Evolutionary conservation across 345 rosid species (phyloP).

Genomic region (Nasturtium officinale): DNA sequence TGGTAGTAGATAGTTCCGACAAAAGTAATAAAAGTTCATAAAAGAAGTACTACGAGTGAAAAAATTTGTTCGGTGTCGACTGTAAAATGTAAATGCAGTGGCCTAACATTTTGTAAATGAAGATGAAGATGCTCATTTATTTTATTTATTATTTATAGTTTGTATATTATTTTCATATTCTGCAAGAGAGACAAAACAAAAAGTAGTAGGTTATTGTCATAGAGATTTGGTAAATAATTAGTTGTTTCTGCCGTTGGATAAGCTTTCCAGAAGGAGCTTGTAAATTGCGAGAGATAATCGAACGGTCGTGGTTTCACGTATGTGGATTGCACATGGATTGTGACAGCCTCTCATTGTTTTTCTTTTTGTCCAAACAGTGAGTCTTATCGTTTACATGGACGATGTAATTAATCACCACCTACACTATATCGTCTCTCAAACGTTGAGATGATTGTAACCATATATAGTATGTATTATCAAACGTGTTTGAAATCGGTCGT

Average conservation of each 20-base stretch:
- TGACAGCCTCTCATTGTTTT: slow-evolving; percentile 25
- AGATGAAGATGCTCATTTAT: not conserved
- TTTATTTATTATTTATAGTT: not conserved
- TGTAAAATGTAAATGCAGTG: slow-evolving; percentile 23
- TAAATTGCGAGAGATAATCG: slow-evolving; percentile 33
- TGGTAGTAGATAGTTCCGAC: slow-evolving; percentile 19
- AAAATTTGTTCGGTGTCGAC: slow-evolving; percentile 13
- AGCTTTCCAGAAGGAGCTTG: slow-evolving; percentile 22
- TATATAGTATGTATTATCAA: not conserved
- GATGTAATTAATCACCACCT: not conserved
- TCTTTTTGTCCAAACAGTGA: not conserved
- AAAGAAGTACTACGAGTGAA: slow-evolving; percentile 19
- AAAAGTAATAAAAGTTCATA: slow-evolving; percentile 27
- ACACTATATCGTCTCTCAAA: not conserved
- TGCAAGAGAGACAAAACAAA: slow-evolving; percentile 30
- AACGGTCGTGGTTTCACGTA: slow-evolving; percentile 20
- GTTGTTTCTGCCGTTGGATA: slow-evolving; percentile 28
- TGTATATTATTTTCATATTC: not conserved
- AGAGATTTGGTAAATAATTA: slow-evolving; percentile 38
- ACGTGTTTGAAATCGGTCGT: not conserved
- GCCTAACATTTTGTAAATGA: slow-evolving; percentile 20
- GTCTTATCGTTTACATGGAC: slow-evolving; percentile 16
- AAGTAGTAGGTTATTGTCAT: slow-evolving; percentile 38
- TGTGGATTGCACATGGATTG: slow-evolving; percentile 40
- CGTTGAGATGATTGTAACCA: slow-evolving; percentile 9